phyloP scores from a whole-genome alignment of 2,329 filamentous ascomycete species.

The Lizonia empirigonia region DNA sequence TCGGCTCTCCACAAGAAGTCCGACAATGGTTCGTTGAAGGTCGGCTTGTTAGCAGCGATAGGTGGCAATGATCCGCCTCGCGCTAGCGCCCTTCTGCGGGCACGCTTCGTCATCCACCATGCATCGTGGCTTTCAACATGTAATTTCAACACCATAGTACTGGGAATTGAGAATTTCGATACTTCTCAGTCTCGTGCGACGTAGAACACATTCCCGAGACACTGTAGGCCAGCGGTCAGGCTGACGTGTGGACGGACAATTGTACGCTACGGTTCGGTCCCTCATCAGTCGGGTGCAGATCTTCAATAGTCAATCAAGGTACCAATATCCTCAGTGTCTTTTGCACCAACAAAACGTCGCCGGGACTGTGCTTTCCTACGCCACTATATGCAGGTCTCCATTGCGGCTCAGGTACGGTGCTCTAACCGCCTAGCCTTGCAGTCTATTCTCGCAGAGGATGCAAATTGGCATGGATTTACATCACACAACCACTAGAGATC shows the following conservation, averaged over 20 bases:
- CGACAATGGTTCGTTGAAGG: constrained; percentile 6
- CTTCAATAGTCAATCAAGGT: neutral
- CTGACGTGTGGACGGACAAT: neutral
- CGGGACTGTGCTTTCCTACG: neutral
- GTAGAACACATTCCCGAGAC: neutral
- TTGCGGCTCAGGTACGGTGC: constrained; percentile 6
- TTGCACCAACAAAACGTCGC: neutral
- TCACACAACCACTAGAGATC: constrained; percentile 5
- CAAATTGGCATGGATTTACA: neutral
- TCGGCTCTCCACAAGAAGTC: constrained; percentile 15
- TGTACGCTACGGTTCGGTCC: constrained; percentile 8
- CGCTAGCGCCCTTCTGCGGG: constrained; percentile 1
- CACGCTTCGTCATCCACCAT: neutral
- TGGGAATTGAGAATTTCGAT: neutral
- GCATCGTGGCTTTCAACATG: neutral
- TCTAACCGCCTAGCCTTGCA: neutral
- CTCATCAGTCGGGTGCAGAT: constrained; percentile 9
- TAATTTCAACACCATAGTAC: neutral
- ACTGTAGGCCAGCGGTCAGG: neutral
- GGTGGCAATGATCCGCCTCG: constrained; percentile 3
- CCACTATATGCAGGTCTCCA: constrained; percentile 9
- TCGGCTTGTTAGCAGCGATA: constrained; percentile 5
- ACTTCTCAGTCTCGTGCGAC: neutral
- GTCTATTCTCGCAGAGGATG: neutral
- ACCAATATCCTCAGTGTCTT: neutral